Evolutionary conservation across 78 protist genomes (phyloP), one percentile per base, ranked within the genome.

Genomic region (Trichosphaerium sp.): DNA sequence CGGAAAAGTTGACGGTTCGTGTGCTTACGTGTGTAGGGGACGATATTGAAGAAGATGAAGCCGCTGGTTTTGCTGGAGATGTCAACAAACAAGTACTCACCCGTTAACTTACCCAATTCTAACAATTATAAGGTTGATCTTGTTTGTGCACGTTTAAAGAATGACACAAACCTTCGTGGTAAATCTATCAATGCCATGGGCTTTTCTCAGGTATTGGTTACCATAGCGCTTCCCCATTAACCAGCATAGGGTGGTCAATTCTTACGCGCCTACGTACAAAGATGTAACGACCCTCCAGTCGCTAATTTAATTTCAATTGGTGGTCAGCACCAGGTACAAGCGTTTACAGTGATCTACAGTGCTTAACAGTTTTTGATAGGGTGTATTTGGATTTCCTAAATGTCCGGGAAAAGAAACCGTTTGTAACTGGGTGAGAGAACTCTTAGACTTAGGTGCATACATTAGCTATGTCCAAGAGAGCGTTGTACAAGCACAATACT

Each of bases 281-380:
- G 84, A 26, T 84, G 78, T 74, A 77, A 77, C 52, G 69, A 60
- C 23, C 80, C 84, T 48, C 60, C 68, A 10, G 83, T 85, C 14
- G 71, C 67, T 48, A 85, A 85, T 44, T 64, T 85, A 39, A 42
- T 85, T 18, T 57, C 82, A 1, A 44, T 79, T 5, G 90, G 90
- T 40, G 90, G 90, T 32, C 90, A 78, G 77, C 90, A 85, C 40
- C 85, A 85, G 59, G 90, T 70, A 12, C n/a, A n/a, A n/a, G n/a
- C n/a, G n/a, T n/a, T n/a, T n/a, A n/a, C n/a, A n/a, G 74, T 70
- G 70, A 8, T 15, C 11, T n/a, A n/a, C n/a, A n/a, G n/a, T n/a
- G n/a, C n/a, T n/a, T n/a, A n/a, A n/a, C n/a, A n/a, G n/a, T n/a
- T n/a, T n/a, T n/a, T n/a, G n/a, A n/a, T n/a, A n/a, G n/a, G n/a